Evolutionary conservation across 2,329 filamentous ascomycete genomes (phyloP).

Genomic region (Chrysosporium keratinophilum): DNA sequence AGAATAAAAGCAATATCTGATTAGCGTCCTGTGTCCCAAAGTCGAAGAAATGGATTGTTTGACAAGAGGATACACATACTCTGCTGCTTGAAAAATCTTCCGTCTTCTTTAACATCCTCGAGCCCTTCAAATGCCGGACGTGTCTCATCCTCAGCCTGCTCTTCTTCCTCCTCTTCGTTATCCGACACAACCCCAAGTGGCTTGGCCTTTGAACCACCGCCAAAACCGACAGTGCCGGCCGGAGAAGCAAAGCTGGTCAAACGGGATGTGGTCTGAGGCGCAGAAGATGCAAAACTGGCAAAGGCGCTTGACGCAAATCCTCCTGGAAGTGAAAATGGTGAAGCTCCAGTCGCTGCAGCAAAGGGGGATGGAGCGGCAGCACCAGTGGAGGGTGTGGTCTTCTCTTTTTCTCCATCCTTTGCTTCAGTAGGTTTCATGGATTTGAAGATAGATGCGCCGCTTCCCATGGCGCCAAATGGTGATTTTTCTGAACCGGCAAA

Average conservation of each 20-base stretch:
- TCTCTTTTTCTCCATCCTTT: not conserved
- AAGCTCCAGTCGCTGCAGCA: slow-evolving; percentile 23
- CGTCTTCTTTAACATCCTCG: slow-evolving; percentile 39
- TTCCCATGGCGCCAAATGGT: slow-evolving; percentile 51
- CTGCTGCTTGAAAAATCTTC: slow-evolving; percentile 48
- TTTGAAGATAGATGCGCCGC: slow-evolving; percentile 30
- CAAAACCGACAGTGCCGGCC: slow-evolving; percentile 37
- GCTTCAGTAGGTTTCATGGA: slow-evolving; percentile 17
- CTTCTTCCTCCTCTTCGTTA: slow-evolving; percentile 38
- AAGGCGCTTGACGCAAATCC: slow-evolving; percentile 31
- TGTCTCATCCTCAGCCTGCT: slow-evolving; percentile 43
- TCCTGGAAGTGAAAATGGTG: slow-evolving; percentile 30
- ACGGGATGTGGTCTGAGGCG: slow-evolving; percentile 35
- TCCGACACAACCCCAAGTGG: slow-evolving; percentile 64
- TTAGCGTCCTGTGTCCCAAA: slow-evolving; percentile 39
- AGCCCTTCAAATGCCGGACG: slow-evolving; percentile 41
- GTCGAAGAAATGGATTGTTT: not conserved
- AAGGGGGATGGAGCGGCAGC: slow-evolving; percentile 23
- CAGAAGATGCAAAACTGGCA: slow-evolving; percentile 41
- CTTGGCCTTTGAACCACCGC: slow-evolving; percentile 37
- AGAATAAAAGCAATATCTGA: slow-evolving; percentile 20
- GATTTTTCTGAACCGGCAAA: slow-evolving; percentile 53
- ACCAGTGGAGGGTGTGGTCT: not conserved
- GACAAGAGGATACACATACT: slow-evolving; percentile 43
- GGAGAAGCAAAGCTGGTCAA: slow-evolving; percentile 62